phyloP scores from a whole-genome alignment of 345 rosid species.

The Camelina laxa region DNA sequence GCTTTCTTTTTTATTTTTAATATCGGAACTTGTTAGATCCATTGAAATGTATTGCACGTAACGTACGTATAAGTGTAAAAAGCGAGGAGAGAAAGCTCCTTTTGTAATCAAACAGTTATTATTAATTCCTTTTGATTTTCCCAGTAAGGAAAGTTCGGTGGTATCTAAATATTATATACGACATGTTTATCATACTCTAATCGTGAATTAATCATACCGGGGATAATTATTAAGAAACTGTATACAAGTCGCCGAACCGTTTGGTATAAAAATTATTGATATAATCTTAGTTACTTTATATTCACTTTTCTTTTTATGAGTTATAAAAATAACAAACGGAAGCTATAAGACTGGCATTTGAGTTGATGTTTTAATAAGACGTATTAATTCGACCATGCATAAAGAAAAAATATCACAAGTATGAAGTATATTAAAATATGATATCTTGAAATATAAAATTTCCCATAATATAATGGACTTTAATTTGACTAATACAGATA shows the following conservation, averaged over 20 bases:
- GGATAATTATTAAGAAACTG: too few species aligned
- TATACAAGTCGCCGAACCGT: neutral
- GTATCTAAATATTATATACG: neutral
- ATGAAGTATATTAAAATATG: neutral
- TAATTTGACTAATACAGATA: neutral
- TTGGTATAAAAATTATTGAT: neutral
- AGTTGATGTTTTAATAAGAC: neutral
- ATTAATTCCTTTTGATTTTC: neutral
- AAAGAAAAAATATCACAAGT: neutral
- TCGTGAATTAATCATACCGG: constrained; percentile 2
- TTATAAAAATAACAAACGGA: neutral
- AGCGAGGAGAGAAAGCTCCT: neutral
- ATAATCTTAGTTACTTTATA: neutral
- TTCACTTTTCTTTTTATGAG: neutral
- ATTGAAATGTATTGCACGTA: constrained; percentile 15
- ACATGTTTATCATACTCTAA: neutral
- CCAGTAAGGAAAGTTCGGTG: constrained; percentile 7
- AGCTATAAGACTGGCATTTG: neutral
- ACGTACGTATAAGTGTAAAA: constrained; percentile 31
- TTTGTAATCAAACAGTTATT: constrained; percentile 20
- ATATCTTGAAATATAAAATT: neutral
- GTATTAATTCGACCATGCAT: neutral
- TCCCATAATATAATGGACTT: constrained; percentile 3
- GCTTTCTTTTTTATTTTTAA: neutral
- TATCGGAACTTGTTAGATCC: constrained; percentile 19